A percentile compares a stretch with the other conserved stretches of the same genome.
phyloP scores from a whole-genome alignment of 164 flowering plant genomes.

The Protea cynaroides region DNA sequence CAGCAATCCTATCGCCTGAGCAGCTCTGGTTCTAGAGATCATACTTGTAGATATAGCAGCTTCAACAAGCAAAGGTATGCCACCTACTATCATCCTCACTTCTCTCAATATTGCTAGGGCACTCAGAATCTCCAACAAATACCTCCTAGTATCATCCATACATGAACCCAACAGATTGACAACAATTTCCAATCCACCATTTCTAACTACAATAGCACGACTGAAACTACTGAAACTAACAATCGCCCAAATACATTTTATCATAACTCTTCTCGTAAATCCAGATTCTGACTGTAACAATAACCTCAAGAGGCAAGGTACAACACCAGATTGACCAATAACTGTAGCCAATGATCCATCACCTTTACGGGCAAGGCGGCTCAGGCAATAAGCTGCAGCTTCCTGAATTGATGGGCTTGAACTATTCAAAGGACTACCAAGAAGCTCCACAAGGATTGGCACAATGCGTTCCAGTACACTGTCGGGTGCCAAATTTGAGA shows the following conservation, averaged over 20 bases:
- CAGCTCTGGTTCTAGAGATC: constrained; percentile 50
- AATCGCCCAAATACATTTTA: constrained; percentile 30
- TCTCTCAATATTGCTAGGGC: constrained; percentile 36
- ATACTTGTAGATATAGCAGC: constrained; percentile 38
- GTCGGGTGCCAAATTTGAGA: constrained; percentile 36
- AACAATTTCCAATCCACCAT: constrained; percentile 37
- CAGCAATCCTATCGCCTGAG: constrained; percentile 45
- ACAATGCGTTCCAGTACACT: constrained; percentile 24
- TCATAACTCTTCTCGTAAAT: constrained; percentile 18
- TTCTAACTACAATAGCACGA: constrained; percentile 24
- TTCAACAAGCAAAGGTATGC: constrained; percentile 33
- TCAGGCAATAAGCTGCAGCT: constrained; percentile 38
- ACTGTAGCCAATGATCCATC: constrained; percentile 26
- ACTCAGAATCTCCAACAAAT: constrained; percentile 47
- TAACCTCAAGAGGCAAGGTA: constrained; percentile 24
- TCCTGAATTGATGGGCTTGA: constrained; percentile 21
- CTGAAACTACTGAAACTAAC: constrained; percentile 20
- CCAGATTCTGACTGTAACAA: constrained; percentile 24
- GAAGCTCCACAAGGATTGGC: constrained; percentile 32
- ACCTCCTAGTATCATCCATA: constrained; percentile 16
- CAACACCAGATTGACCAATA: constrained; percentile 31
- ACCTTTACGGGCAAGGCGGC: constrained; percentile 22
- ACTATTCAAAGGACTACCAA: constrained; percentile 14
- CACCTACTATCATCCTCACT: constrained; percentile 32
- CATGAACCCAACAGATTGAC: constrained; percentile 23